Base-by-base conservation (phyloP, 2,329 filamentous ascomycete genomes). In the Didymella keratinophila region DNA sequence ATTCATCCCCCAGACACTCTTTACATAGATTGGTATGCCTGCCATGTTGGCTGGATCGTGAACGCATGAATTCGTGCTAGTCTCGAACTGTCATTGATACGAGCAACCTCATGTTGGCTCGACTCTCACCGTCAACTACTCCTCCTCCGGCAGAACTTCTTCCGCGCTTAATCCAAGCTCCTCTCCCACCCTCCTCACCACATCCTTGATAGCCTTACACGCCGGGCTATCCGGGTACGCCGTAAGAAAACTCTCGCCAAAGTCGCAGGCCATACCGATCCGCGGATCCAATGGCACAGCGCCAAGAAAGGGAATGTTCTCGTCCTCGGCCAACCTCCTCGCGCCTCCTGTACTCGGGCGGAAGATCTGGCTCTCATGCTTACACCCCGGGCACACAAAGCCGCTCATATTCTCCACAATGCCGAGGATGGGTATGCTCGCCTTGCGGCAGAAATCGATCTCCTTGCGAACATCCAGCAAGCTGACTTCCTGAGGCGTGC, bases 331-430 rank as follows among this genome's bases (percentile, higher is more conserved):
- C 64, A 99, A 78, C 41, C 86, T 87, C 55, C 84, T 83, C 2
- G 91, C 95, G 20, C 96, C 95, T 9, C 95, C 95, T 0, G 95
- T 99, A 10, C 91, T 96, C 11, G 95, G 88, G 67, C 87, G 85
- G 81, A 99, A 99, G 48, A 99, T 97, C 75, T 96, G 87, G 70
- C 82, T 85, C 69, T 87, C 82, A 54, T 93, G 88, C 53, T 87
- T 91, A 78, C 95, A 99, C 56, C 91, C 94, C 10, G 93, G 93
- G 73, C 95, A 99, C 52, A 99, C 93, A 69, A 98, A 99, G 3
- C 93, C 92, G 58, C 89, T 92, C 95, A 99, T 99, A 74, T 99
- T 99, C 82, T 99, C 95, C 16, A 97, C 95, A 39, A 99, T 82
- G 0, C 95, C 95, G 3, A 99, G 78, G 7, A 99, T 87, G 46